These are phyloP conservation scores for Wickerhamomyces sp. DNA, from an alignment of 1,139 yeast species.

Conservation along the genomic window DNA sequence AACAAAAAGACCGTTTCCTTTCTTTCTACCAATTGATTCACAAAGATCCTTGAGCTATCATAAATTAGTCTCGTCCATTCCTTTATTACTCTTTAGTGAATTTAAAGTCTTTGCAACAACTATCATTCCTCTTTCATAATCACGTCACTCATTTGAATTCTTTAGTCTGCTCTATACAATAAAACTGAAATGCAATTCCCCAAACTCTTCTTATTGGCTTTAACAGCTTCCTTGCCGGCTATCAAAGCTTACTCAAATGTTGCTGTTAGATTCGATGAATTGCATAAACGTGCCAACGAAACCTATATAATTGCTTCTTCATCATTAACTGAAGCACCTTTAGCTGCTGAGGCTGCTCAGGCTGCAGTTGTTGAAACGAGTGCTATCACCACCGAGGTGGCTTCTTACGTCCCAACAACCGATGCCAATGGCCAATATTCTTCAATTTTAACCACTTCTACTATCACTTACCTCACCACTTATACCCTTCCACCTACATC, in stretches of 20 bases:
- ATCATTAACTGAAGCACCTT: neutral
- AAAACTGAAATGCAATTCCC: conserved; percentile 11
- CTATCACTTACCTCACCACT: conserved; percentile 25
- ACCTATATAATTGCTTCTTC: conserved; percentile 1
- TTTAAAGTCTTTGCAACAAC: neutral
- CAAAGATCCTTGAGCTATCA: neutral
- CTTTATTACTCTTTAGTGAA: conserved; percentile 8
- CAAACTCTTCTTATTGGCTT: conserved; percentile 11
- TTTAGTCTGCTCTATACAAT: too few relatives aligned
- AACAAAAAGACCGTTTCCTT: neutral
- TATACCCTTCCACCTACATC: conserved; percentile 6
- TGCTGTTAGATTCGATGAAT: conserved; percentile 20
- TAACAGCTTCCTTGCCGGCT: conserved; percentile 11
- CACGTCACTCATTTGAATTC: neutral
- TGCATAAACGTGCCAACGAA: conserved; percentile 19
- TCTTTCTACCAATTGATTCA: neutral
- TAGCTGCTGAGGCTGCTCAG: conserved; percentile 12
- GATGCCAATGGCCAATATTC: conserved; percentile 28
- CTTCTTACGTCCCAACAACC: conserved; percentile 19
- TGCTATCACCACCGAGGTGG: conserved; percentile 23
- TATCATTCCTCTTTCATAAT: neutral
- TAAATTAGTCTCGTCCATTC: conserved; percentile 23
- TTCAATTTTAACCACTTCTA: conserved; percentile 27
- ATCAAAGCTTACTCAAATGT: conserved; percentile 20
- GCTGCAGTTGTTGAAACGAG: conserved; percentile 13